phyloP scores from a whole-genome alignment of 176 grass and related monocot species.

The Carex parvula region DNA sequence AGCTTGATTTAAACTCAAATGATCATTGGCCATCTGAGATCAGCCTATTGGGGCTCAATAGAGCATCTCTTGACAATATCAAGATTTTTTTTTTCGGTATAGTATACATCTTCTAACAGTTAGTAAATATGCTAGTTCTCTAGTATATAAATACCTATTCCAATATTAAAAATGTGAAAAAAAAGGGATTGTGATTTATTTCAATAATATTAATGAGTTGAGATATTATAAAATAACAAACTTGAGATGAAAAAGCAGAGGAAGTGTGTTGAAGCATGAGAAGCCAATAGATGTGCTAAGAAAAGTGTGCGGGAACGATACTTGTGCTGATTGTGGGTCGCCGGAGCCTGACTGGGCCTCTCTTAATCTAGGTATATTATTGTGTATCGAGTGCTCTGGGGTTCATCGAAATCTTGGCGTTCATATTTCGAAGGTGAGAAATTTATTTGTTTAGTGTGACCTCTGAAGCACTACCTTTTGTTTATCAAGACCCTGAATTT shows the following conservation, averaged over 20 bases:
- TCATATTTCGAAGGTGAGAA: conserved; percentile 94
- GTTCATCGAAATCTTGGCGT: conserved; percentile 99
- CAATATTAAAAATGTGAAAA: not conserved
- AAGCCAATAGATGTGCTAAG: conserved; percentile 96
- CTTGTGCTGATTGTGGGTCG: conserved; percentile 85
- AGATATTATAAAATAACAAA: conserved; percentile 12
- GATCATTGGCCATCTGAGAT: not conserved
- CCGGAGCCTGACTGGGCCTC: conserved; percentile 95
- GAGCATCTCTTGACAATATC: conserved; percentile 4
- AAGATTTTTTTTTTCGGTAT: too few relatives aligned
- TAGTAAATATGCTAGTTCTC: not conserved
- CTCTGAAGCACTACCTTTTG: not conserved
- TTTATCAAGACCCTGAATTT: not conserved
- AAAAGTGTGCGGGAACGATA: conserved; percentile 81
- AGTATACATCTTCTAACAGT: not conserved
- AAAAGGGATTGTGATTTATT: not conserved
- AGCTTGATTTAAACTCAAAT: not conserved
- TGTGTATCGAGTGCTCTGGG: conserved; percentile 97
- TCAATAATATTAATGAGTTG: not conserved
- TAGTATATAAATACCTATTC: not conserved
- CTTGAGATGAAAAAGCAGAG: conserved; percentile 21
- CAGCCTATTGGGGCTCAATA: not conserved
- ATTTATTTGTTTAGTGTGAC: not conserved
- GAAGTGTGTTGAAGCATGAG: conserved; percentile 70
- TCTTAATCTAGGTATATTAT: conserved; percentile 83